These are phyloP conservation scores for Glomus cerebriforme DNA, from an alignment of 192 early-diverging fungal genomes.

Conservation along the genomic window DNA sequence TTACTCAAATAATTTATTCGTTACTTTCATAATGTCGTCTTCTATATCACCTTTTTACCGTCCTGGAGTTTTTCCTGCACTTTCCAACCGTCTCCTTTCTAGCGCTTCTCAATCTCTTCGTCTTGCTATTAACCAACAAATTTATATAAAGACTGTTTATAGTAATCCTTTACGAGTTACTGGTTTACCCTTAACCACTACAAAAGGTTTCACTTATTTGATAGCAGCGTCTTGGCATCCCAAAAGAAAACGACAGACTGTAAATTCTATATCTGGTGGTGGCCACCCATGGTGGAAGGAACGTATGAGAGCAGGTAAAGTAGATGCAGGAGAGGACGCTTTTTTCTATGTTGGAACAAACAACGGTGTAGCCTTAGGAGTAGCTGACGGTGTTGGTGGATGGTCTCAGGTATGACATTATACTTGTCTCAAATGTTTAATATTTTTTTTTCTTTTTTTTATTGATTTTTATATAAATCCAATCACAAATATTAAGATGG, in stretches of 20 bases:
- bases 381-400: conserved; percentile 63
- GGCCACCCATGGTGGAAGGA: conserved; percentile 44
- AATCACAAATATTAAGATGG: conserved; percentile 29
- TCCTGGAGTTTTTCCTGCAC: conserved; percentile 25
- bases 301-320: conserved; percentile 51
- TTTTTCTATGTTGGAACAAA: conserved; percentile 59
- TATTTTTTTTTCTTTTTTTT: conserved; percentile 27
- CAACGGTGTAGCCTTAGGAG: conserved; percentile 55
- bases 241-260: conserved; percentile 18
- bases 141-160: conserved; percentile 19
- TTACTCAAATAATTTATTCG: background rate
- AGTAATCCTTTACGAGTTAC: conserved; percentile 8
- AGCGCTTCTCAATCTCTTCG: conserved; percentile 30
- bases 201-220: conserved; percentile 29
- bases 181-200: conserved; percentile 14
- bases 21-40: conserved; percentile 9
- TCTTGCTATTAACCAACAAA: conserved; percentile 19
- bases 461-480: background rate
- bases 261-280: conserved; percentile 4
- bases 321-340: conserved; percentile 64
- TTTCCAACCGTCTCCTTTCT: conserved; percentile 19
- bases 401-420: conserved; percentile 57
- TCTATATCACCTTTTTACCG: conserved; percentile 31
- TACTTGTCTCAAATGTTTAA: background rate
- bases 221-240: conserved; percentile 29